These are phyloP conservation scores for Macrophomina tecta DNA, from an alignment of 2,329 filamentous ascomycete genomes.

Conservation along the genomic window DNA sequence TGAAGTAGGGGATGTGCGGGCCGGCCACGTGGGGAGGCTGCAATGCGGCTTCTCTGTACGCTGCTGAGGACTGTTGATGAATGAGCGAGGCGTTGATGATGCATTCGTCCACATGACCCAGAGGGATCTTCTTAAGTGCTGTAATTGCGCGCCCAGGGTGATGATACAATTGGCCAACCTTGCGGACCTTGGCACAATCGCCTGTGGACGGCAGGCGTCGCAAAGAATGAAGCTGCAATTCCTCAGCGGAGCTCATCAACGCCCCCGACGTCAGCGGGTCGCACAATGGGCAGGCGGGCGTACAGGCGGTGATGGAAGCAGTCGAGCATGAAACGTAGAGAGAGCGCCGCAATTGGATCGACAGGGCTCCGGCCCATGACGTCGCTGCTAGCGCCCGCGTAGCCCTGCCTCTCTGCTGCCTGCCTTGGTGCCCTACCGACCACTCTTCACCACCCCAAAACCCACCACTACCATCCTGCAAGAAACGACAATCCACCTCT, in stretches of 20 bases:
- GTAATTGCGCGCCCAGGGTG: background rate
- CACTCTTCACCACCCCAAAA: constrained; percentile 3
- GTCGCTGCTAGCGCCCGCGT: constrained; percentile 1
- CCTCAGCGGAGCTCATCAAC: background rate
- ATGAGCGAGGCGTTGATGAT: background rate
- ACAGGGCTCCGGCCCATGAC: constrained; percentile 11
- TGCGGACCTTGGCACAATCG: background rate
- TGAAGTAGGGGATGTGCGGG: background rate
- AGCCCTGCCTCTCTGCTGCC: background rate
- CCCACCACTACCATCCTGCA: background rate
- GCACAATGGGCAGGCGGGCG: constrained; percentile 3
- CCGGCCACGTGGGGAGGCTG: background rate
- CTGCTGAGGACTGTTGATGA: background rate
- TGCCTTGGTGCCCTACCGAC: constrained; percentile 21
- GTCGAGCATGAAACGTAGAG: constrained; percentile 4
- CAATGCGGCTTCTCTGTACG: background rate
- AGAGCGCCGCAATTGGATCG: constrained; percentile 12
- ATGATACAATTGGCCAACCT: background rate
- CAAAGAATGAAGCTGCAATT: background rate
- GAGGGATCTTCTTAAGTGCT: background rate
- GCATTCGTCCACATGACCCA: background rate
- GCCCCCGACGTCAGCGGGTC: constrained; percentile 14
- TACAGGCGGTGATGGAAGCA: background rate
- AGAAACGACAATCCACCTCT: constrained; percentile 11
- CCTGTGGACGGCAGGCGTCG: background rate